Base-by-base conservation (phyloP, 2,329 filamentous ascomycete species). In the Aspergillus nomiae region DNA sequence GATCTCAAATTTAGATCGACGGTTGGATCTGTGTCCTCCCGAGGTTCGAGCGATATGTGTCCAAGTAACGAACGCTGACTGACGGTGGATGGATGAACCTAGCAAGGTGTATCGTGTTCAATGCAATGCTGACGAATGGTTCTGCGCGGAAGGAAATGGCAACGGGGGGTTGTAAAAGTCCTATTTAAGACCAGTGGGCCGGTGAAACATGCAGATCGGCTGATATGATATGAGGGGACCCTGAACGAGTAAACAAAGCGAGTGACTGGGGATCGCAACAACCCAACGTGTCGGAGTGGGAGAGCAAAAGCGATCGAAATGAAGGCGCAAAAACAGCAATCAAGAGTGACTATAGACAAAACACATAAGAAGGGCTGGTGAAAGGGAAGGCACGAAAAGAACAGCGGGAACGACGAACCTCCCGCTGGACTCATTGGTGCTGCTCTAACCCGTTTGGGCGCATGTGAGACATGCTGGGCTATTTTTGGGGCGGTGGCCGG, bases 211-310 rank as follows among this genome's bases (percentile, higher is more conserved):
- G 63, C 59, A 64, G 64, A 64, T 70, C 61, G 64, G 63, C 55
- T 63, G 60, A 69, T 67, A 54, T 60, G 55, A 59, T 63, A 56
- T 61, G 62, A 53, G 64, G 48, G 63, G 63, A 56, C 56, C 61
- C 61, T 56, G 55, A 62, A 54, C 56, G 57, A 64, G 62, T 69
- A 69, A 69, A 71, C 68, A 70, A 67, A 71, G 68, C 67, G 66
- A 70, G 65, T 60, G 69, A 69, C 68, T 56, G 63, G 51, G 43
- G 43, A 28, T 55, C 21, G n/a, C 11, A 59, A 50, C 45, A 30
- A 28, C 24, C 34, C 54, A 50, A 58, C 61, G 9, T 53, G 26
- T 45, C 21, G 36, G 14, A 41, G 26, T n/a, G 34, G 38, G n/a
- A 50, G 43, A 10, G 24, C 21, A 58, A 36, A 54, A 50, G 57